phyloP scores from a whole-genome alignment of 371 early-diverging fungal species.

The Mucor indicus region DNA sequence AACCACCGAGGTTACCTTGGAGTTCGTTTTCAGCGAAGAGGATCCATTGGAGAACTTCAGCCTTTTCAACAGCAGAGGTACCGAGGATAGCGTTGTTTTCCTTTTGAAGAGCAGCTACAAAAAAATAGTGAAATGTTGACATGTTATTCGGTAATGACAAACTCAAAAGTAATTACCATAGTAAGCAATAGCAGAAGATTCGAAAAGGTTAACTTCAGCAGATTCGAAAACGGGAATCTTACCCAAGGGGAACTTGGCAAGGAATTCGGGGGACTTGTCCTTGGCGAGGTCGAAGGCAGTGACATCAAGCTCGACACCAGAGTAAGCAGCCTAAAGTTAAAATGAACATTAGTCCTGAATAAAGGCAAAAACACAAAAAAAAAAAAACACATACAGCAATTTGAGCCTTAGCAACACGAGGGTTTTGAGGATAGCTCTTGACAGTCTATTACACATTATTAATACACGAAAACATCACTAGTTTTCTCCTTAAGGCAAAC shows the following conservation, averaged over 20 bases:
- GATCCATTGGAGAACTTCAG: slow-evolving; percentile 77
- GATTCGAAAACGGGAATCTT: slow-evolving; percentile 84
- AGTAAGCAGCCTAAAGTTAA: slow-evolving; percentile 59
- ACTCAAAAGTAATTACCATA: slow-evolving; percentile 58
- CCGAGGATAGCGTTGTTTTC: slow-evolving; percentile 64
- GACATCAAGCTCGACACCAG: slow-evolving; percentile 66
- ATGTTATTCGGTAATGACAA: too few relatives aligned
- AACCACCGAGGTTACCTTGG: slow-evolving; percentile 34
- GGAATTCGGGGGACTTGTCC: slow-evolving; percentile 68
- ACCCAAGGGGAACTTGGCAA: slow-evolving; percentile 80
- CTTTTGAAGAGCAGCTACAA: slow-evolving; percentile 66
- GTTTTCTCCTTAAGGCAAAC: too few relatives aligned
- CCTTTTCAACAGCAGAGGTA: slow-evolving; percentile 64
- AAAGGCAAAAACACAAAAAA: too few relatives aligned
- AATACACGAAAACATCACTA: too few relatives aligned
- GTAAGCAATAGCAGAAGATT: slow-evolving; percentile 86
- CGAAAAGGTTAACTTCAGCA: slow-evolving; percentile 69
- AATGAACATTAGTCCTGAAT: too few relatives aligned
- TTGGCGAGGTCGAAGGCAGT: slow-evolving; percentile 66
- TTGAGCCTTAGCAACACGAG: slow-evolving; percentile 63
- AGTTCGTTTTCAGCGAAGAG: slow-evolving; percentile 68
- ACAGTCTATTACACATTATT: too few relatives aligned
- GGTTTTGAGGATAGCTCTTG: slow-evolving; percentile 52
- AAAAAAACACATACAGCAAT: slow-evolving; percentile 63
- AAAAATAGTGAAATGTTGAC: neutral